Conservation (phyloP, 2,329 filamentous ascomycete genomes). For the Claviceps citrina region DNA sequence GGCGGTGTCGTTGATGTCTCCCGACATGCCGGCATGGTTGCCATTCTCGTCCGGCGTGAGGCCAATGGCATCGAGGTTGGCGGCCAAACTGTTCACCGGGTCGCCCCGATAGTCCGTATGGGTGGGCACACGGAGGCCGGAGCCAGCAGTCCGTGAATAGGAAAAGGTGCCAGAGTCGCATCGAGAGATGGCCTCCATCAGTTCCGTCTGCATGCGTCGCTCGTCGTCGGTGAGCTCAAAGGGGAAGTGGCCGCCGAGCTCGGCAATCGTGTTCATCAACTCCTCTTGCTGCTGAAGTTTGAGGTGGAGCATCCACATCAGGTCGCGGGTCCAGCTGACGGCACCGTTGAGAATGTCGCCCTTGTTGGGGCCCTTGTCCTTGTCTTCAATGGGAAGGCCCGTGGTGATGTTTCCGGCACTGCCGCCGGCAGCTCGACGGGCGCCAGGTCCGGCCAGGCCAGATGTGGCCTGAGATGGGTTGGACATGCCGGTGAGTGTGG, state of each 20-base stretch:
- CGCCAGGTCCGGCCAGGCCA: slow-evolving; percentile 69
- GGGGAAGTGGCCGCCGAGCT: slow-evolving; percentile 59
- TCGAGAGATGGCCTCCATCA: slow-evolving; percentile 72
- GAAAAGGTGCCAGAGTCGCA: slow-evolving; percentile 61
- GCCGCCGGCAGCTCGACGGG: slow-evolving; percentile 60
- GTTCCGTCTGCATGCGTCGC: slow-evolving; percentile 85
- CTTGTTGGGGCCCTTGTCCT: slow-evolving; percentile 97
- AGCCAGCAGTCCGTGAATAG: slow-evolving; percentile 72
- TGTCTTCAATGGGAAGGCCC: slow-evolving; percentile 83
- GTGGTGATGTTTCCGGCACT: slow-evolving; percentile 72
- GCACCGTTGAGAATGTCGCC: slow-evolving; percentile 95
- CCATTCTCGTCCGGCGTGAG: slow-evolving; percentile 26
- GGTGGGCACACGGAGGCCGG: slow-evolving; percentile 76
- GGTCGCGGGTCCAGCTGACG: slow-evolving; percentile 89
- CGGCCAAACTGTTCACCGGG: slow-evolving; percentile 37
- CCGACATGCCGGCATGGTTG: slow-evolving; percentile 19
- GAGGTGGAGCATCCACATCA: slow-evolving; percentile 91
- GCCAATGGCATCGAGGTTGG: slow-evolving; percentile 21
- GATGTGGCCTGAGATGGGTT: slow-evolving; percentile 68
- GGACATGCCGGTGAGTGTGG: slow-evolving; percentile 56
- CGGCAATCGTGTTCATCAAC: slow-evolving; percentile 57
- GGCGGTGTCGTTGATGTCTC: slow-evolving; percentile 34
- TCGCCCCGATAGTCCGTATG: slow-evolving; percentile 88
- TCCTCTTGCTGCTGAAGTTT: slow-evolving; percentile 86
- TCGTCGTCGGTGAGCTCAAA: slow-evolving; percentile 83